A percentile compares a stretch with the other conserved stretches of the same genome.
These are phyloP conservation scores for Chaetomiaceae sp. DNA, from an alignment of 2,329 filamentous ascomycete species.

Conservation along the genomic window DNA sequence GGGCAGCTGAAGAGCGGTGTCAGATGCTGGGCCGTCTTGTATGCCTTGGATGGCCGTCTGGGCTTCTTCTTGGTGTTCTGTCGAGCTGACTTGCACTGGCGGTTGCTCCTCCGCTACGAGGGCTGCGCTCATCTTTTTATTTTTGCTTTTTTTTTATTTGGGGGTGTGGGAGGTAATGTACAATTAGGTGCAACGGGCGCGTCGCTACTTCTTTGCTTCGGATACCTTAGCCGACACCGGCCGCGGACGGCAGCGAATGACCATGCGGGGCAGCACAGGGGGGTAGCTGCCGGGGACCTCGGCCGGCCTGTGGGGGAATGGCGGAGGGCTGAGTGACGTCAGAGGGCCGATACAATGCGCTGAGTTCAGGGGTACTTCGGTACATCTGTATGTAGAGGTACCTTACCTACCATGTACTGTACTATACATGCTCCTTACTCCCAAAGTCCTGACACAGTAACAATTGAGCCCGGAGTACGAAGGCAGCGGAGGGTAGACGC, in stretches of 20 bases:
- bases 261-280: background rate
- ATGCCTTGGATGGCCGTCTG: conserved; percentile 24
- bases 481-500: no score
- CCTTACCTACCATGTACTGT: no score
- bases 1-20: background rate
- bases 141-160: no score
- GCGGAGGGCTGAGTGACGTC: background rate
- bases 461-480: no score
- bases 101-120: conserved; percentile 1
- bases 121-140: conserved; percentile 18
- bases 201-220: background rate
- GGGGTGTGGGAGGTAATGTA: background rate
- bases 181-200: background rate
- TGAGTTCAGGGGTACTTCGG: no score
- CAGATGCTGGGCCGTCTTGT: conserved; percentile 18
- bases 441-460: no score
- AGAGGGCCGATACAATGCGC: background rate
- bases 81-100: background rate
- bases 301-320: conserved; percentile 2
- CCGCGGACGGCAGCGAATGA: background rate
- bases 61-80: conserved; percentile 15
- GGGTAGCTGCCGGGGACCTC: background rate
- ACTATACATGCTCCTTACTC: no score
- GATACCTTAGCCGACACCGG: background rate
- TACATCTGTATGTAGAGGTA: no score